Conservation (phyloP, 345 rosid species). For the Raphanus sativus region DNA sequence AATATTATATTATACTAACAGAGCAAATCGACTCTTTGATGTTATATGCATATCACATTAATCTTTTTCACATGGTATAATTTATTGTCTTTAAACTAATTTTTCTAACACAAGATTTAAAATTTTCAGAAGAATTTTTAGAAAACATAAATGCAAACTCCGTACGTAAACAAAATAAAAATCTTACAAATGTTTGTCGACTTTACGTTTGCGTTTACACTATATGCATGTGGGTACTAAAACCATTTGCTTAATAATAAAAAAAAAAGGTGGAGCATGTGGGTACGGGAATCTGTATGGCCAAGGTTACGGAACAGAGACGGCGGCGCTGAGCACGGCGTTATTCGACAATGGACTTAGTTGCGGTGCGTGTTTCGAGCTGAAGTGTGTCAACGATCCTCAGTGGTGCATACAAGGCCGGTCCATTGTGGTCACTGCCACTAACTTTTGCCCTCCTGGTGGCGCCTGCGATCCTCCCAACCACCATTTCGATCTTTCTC, state of each 20-base stretch:
- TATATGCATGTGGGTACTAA: not conserved
- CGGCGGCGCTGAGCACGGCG: constrained; percentile 75
- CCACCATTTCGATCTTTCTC: constrained; percentile 77
- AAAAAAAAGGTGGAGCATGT: constrained; percentile 65
- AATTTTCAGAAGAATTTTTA: not conserved
- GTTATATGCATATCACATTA: not conserved
- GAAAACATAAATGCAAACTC: not conserved
- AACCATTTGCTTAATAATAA: not conserved
- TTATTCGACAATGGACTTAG: constrained; percentile 60
- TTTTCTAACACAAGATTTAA: not conserved
- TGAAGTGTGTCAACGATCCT: constrained; percentile 65
- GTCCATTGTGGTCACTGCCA: constrained; percentile 68
- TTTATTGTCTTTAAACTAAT: not conserved
- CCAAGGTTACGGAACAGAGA: constrained; percentile 67
- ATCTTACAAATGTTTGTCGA: not conserved
- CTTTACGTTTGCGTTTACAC: not conserved
- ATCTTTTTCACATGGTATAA: not conserved
- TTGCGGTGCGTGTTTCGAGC: constrained; percentile 67
- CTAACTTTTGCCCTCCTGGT: constrained; percentile 87
- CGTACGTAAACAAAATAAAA: not conserved
- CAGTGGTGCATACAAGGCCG: constrained; percentile 67
- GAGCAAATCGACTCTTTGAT: not conserved
- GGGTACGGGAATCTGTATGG: constrained; percentile 76
- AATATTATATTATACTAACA: not conserved
- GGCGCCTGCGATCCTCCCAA: constrained; percentile 83